Evolutionary conservation across 331 rosid species (phyloP).

Genomic region (Pyrus hybrid): DNA sequence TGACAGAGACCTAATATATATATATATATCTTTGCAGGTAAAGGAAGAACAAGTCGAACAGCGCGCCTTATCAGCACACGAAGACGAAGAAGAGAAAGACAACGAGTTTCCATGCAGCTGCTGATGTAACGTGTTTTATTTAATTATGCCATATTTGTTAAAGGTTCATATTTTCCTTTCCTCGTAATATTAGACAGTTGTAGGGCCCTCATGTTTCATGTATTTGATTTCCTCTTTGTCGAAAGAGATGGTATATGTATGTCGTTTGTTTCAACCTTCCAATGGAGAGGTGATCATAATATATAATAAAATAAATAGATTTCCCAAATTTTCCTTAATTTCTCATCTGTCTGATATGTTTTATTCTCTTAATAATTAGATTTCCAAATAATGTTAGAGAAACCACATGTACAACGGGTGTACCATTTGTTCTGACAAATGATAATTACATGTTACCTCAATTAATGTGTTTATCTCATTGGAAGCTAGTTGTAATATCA

Average conservation of each 20-base stretch:
- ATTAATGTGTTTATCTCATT: too few relatives aligned
- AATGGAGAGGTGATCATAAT: constrained; percentile 8
- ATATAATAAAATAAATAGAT: constrained; percentile 11
- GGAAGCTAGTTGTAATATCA: too few relatives aligned
- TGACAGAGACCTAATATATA: neutral
- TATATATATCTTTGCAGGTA: constrained; percentile 26
- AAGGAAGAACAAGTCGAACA: constrained; percentile 8
- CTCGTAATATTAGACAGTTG: constrained; percentile 1
- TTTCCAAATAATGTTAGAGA: too few relatives aligned
- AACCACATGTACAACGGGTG: too few relatives aligned
- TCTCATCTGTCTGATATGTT: neutral
- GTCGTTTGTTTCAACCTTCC: constrained; percentile 1
- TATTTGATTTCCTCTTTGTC: neutral
- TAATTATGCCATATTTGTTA: neutral
- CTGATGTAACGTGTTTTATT: neutral
- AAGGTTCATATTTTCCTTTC: neutral
- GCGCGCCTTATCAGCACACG: constrained; percentile 1
- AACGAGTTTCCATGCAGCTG: constrained; percentile 14
- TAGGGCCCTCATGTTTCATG: constrained; percentile 5
- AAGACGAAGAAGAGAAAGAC: neutral
- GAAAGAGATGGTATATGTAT: neutral
- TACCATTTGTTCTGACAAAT: too few relatives aligned
- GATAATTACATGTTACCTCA: too few relatives aligned
- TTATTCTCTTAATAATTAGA: too few relatives aligned
- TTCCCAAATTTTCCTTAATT: neutral